Conservation (phyloP, 371 early-diverging fungal genomes). For the Pancytospora philotis region DNA sequence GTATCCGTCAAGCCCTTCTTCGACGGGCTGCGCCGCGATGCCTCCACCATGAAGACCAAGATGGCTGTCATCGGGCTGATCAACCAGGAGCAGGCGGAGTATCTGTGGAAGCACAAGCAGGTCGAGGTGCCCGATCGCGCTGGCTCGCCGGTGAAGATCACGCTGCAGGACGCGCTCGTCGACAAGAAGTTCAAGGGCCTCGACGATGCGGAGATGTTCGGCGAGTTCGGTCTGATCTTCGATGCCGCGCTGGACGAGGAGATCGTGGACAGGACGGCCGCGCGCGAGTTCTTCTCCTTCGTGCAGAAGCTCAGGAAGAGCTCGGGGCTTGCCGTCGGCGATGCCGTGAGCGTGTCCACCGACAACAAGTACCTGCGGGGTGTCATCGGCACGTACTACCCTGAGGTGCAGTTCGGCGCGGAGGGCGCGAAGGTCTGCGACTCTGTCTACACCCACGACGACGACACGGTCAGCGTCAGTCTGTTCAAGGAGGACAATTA, state of each 20-base stretch:
- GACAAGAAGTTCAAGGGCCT: conserved; percentile 26
- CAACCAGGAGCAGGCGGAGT: conserved; percentile 14
- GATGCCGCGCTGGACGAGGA: conserved; percentile 70
- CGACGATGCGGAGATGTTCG: conserved; percentile 15
- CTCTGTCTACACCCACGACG: conserved; percentile 18
- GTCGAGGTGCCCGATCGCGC: conserved; percentile 1
- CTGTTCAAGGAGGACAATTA: conserved; percentile 26
- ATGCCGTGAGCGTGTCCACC: conserved; percentile 37
- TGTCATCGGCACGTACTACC: conserved; percentile 13
- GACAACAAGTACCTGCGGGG: conserved; percentile 14
- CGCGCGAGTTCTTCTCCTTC: conserved; percentile 90
- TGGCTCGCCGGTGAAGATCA: conserved; percentile 14
- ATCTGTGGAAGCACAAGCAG: conserved; percentile 3
- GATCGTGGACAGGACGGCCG: conserved; percentile 77
- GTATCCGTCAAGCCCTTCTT: conserved; percentile 50
- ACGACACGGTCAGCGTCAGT: neutral
- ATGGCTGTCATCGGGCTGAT: conserved; percentile 34
- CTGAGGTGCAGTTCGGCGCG: conserved; percentile 32
- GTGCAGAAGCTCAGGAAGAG: conserved; percentile 92
- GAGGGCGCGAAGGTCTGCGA: conserved; percentile 18
- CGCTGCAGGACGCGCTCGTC: conserved; percentile 44
- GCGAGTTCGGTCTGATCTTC: conserved; percentile 68
- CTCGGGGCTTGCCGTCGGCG: conserved; percentile 56
- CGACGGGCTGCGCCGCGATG: conserved; percentile 40
- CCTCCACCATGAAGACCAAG: conserved; percentile 41